phyloP scores from a whole-genome alignment of 2,329 filamentous ascomycete species.

The Nemania sp. region DNA sequence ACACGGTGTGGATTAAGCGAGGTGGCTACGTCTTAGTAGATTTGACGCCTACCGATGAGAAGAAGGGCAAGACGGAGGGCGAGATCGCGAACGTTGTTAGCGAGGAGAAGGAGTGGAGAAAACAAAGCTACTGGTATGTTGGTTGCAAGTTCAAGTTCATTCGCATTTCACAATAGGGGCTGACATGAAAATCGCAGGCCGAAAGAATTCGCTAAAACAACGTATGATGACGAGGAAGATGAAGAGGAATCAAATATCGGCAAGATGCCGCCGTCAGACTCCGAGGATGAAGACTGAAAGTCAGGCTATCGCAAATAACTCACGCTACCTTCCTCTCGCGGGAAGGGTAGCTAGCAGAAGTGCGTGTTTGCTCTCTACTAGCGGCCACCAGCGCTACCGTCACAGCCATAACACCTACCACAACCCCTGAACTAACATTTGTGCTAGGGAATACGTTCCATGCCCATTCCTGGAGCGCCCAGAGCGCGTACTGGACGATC shows the following conservation, averaged over 20 bases:
- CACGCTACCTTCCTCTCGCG: slow-evolving; percentile 44
- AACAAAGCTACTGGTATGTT: slow-evolving; percentile 84
- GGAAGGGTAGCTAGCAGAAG: slow-evolving; percentile 30
- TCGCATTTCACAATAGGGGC: slow-evolving; percentile 25
- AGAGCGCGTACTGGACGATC: slow-evolving; percentile 74
- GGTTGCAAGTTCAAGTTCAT: too few species aligned
- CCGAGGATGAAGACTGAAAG: slow-evolving; percentile 72
- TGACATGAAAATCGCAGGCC: slow-evolving; percentile 67
- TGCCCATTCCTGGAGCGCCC: slow-evolving; percentile 86
- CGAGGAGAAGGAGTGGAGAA: slow-evolving; percentile 92
- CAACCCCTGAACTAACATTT: slow-evolving; percentile 65
- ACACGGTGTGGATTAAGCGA: slow-evolving; percentile 92
- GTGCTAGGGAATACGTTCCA: slow-evolving; percentile 96
- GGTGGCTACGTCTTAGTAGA: slow-evolving; percentile 90
- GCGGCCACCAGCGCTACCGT: slow-evolving; percentile 71
- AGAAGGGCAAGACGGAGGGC: slow-evolving; percentile 82
- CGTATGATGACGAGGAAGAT: slow-evolving; percentile 68
- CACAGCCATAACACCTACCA: slow-evolving; percentile 76
- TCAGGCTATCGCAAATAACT: slow-evolving; percentile 25
- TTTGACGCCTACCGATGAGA: slow-evolving; percentile 69
- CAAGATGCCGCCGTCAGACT: slow-evolving; percentile 85
- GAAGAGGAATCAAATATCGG: slow-evolving; percentile 84
- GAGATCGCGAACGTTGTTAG: slow-evolving; percentile 94
- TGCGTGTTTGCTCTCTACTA: slow-evolving; percentile 49
- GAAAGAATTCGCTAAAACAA: slow-evolving; percentile 78